Evolutionary conservation across 345 rosid genomes (phyloP), one percentile per base, ranked within the genome.

Genomic region (Firmiana major): DNA sequence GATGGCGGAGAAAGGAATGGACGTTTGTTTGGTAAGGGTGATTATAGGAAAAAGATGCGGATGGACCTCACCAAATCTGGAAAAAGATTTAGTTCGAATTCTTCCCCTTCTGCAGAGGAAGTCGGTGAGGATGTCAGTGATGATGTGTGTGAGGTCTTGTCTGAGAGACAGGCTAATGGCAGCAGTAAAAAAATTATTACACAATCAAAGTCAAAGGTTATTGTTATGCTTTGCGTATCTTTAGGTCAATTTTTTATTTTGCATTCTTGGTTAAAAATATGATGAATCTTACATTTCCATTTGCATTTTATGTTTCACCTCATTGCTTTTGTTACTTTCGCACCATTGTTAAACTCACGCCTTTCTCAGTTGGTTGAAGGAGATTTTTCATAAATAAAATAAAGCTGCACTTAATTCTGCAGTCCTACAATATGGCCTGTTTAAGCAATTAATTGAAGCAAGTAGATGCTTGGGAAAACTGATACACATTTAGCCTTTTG

Each of bases 161-260:
- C 89, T 55, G 26, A 46, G 43, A 73, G 57, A 64, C 73, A 31
- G 65, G 74, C 78, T 48, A 77, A 76, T 75, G 78, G 79, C 28
- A 82, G 82, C 45, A 63, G 63, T 74, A 46, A 58, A 74, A 82
- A 64, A 53, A 71, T 51, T 55, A 73, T 57, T 68, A 5, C 59
- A 28, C 72, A 3, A 55, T 65, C 85, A 34, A 76, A 70, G 28
- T 68, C 83, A 9, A 84, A 85, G 92, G 89, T 90, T 22, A 40
- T 48, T 68, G 34, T 34, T 51, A 5, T 9, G 10, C 64, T 54
- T 55, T 1, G 19, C 31, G 48, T 46, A 26, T 79, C 53, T 36
- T 31, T 12, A 38, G 34, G 38, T 75, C 26, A 22, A 11, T 6
- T 9, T 10, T 65, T 28, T 66, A 17, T 67, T 19, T 48, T 26